Evolutionary conservation across 177 flowering plant genomes (phyloP).

Genomic region (Vitis hybrid): DNA sequence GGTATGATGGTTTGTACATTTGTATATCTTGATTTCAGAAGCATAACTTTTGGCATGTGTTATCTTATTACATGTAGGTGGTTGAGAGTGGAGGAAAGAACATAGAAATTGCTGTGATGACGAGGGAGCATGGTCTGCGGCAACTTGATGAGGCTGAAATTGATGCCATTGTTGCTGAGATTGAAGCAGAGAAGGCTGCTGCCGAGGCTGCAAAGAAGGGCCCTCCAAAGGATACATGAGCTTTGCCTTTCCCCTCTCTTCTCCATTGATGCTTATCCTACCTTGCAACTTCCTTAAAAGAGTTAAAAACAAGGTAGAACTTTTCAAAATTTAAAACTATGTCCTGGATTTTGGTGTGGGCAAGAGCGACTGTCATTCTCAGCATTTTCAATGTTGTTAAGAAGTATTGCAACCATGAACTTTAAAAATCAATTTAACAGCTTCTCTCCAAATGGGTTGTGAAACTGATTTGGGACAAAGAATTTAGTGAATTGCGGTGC

Average conservation of each 20-base stretch:
- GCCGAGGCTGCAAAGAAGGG: slow-evolving; percentile 96
- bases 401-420: too few species aligned
- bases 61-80: slow-evolving; percentile 44
- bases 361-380: too few species aligned
- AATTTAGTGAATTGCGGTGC: too few species aligned
- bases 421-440: too few species aligned
- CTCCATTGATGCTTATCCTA: background rate
- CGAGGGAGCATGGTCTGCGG: slow-evolving; percentile 68
- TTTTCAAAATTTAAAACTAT: too few species aligned
- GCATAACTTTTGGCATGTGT: background rate
- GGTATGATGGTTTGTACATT: too few species aligned
- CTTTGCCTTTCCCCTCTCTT: background rate
- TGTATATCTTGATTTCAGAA: background rate
- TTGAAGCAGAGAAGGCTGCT: slow-evolving; percentile 94
- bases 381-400: too few species aligned
- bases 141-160: slow-evolving; percentile 95
- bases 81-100: slow-evolving; percentile 99
- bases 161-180: slow-evolving; percentile 89
- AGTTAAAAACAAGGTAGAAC: too few species aligned
- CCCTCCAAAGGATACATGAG: slow-evolving; percentile 63
- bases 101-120: slow-evolving; percentile 95
- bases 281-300: background rate
- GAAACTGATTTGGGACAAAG: too few species aligned
- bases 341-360: too few species aligned
- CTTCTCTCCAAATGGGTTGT: too few species aligned